A percentile compares a stretch with the other conserved stretches of the same genome.
phyloP scores from a whole-genome alignment of 1,284 basidiomycete species.

The Mycena citricolor region DNA sequence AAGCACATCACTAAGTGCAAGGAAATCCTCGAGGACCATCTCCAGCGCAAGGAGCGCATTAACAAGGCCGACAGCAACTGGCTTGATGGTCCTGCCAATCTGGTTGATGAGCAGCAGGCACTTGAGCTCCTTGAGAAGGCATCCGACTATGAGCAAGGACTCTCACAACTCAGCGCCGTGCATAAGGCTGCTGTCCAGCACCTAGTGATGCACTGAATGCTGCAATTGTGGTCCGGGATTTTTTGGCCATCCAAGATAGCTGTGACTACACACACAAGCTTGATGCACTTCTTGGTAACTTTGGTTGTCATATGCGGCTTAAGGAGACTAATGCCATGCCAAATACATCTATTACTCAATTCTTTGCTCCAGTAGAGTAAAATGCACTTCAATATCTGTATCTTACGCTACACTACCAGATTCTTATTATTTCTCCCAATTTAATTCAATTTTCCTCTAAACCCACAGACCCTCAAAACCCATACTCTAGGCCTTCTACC shows the following conservation, averaged over 20 bases:
- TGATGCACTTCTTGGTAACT: not conserved
- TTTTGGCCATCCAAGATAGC: not conserved
- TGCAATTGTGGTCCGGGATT: conserved; percentile 1
- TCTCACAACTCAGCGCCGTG: conserved; percentile 9
- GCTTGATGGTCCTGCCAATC: conserved; percentile 14
- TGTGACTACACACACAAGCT: conserved; percentile 7
- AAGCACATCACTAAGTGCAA: conserved; percentile 5
- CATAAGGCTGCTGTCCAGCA: conserved; percentile 1
- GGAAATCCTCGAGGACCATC: not conserved
- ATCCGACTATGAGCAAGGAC: conserved; percentile 23
- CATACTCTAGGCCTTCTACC: conserved; percentile 11
- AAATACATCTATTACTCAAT: conserved; percentile 4
- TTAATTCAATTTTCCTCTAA: conserved; percentile 1
- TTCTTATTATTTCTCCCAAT: not conserved
- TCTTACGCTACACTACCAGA: not conserved
- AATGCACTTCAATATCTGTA: not conserved
- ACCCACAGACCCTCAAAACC: conserved; percentile 12
- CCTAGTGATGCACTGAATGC: conserved; percentile 4
- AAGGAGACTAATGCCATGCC: not conserved
- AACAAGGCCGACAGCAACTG: not conserved
- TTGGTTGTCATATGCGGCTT: conserved; percentile 5
- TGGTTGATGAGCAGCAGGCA: conserved; percentile 22
- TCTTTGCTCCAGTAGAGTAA: too few species aligned
- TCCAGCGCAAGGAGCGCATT: not conserved
- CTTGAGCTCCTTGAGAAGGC: conserved; percentile 24